A percentile compares a stretch with the other conserved stretches of the same genome.
Evolutionary conservation across 371 early-diverging fungal genomes (phyloP).

Genomic region (Haplosporangium sp.): DNA sequence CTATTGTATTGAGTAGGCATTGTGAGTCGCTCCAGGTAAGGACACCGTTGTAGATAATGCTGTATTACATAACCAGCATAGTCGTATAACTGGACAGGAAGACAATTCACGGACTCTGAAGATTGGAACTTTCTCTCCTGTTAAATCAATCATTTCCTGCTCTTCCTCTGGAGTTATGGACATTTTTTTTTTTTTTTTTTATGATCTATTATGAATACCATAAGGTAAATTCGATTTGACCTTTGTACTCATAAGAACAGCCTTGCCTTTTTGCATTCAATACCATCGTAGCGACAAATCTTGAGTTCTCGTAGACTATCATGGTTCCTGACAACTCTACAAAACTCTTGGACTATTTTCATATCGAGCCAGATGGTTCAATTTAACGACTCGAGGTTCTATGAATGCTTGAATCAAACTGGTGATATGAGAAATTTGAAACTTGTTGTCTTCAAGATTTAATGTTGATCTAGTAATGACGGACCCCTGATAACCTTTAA

Average conservation of each 20-base stretch:
- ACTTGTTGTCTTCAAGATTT: constrained; percentile 10
- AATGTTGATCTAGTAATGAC: not conserved
- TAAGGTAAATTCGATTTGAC: too few species aligned
- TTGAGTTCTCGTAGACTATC: constrained; percentile 1
- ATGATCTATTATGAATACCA: too few species aligned
- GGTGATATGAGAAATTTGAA: not conserved
- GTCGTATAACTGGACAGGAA: not conserved
- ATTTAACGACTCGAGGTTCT: not conserved
- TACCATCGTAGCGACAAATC: not conserved
- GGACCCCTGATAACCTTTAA: constrained; percentile 2
- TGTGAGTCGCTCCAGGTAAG: constrained; percentile 5
- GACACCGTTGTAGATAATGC: not conserved
- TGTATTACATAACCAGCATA: not conserved
- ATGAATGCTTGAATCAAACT: constrained; percentile 2
- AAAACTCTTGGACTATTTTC: not conserved
- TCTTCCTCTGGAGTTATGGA: not conserved
- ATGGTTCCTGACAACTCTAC: constrained; percentile 3
- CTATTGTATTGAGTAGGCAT: not conserved
- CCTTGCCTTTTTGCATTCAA: too few species aligned
- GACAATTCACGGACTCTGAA: constrained; percentile 7
- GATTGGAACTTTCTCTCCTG: not conserved
- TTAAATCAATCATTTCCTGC: not conserved
- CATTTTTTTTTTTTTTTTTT: not conserved
- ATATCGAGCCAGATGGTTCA: not conserved
- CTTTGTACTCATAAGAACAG: too few species aligned